Evolutionary conservation across 768 basidiomycete genomes (phyloP).

Genomic region (Pholiota molesta): DNA sequence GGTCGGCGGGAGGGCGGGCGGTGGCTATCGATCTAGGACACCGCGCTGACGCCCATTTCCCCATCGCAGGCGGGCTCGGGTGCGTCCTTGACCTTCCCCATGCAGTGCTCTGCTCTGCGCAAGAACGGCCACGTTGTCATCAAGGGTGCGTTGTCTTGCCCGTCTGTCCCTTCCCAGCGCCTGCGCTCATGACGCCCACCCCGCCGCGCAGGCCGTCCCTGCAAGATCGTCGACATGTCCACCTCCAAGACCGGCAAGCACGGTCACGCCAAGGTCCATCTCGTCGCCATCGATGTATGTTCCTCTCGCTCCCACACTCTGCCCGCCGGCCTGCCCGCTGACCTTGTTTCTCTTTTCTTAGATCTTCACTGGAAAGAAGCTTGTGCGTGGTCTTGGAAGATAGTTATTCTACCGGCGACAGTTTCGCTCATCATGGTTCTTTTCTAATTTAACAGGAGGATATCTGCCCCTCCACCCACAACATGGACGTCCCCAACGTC

Average conservation of each 20-base stretch:
- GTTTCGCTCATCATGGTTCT: slow-evolving; percentile 1
- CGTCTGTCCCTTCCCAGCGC: slow-evolving; percentile 6
- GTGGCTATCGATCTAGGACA: neutral
- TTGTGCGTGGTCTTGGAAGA: slow-evolving; percentile 55
- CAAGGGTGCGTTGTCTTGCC: slow-evolving; percentile 56
- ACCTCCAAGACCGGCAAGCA: slow-evolving; percentile 99
- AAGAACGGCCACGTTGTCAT: slow-evolving; percentile 95
- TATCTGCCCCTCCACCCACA: slow-evolving; percentile 97
- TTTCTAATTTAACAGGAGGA: slow-evolving; percentile 64
- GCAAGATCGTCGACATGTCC: slow-evolving; percentile 99
- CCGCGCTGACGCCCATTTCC: neutral
- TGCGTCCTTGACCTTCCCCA: slow-evolving; percentile 80
- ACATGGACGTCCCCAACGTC: slow-evolving; percentile 99
- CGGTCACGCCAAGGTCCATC: slow-evolving; percentile 99
- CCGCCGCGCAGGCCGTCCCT: slow-evolving; percentile 68
- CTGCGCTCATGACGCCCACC: neutral
- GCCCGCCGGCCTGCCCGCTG: slow-evolving; percentile 16
- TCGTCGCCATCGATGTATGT: slow-evolving; percentile 94
- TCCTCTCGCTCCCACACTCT: slow-evolving; percentile 2
- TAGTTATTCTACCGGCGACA: neutral
- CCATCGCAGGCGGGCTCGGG: slow-evolving; percentile 62
- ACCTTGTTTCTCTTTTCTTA: slow-evolving; percentile 32
- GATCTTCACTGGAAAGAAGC: slow-evolving; percentile 99
- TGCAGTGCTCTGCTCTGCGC: slow-evolving; percentile 96
- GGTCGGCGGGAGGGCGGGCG: neutral